These are phyloP conservation scores for Colletotrichum lentis DNA, from an alignment of 2,329 filamentous ascomycete species.

Conservation along the genomic window DNA sequence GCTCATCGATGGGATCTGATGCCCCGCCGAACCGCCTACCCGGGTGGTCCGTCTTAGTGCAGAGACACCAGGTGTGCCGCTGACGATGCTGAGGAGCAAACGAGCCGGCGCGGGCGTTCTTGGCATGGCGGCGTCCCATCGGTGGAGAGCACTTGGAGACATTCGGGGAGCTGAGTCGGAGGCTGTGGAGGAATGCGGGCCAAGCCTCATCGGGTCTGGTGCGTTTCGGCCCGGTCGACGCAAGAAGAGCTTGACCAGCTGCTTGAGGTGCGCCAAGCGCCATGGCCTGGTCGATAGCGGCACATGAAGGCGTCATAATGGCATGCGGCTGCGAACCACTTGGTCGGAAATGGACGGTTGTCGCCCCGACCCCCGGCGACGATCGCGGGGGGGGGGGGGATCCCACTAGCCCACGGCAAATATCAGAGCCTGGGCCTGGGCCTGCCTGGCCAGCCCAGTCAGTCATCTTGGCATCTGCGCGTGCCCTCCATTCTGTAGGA, in stretches of 20 bases:
- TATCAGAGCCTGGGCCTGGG: background rate
- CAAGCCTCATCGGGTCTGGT: background rate
- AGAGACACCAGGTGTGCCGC: slow-evolving; percentile 22
- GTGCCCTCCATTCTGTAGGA: background rate
- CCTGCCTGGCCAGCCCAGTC: too few relatives aligned
- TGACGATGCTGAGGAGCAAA: slow-evolving; percentile 23
- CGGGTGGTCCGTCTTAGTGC: background rate
- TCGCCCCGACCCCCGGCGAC: background rate
- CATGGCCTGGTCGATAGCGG: background rate
- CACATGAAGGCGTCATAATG: slow-evolving; percentile 17
- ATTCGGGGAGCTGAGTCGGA: background rate
- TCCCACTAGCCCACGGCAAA: background rate
- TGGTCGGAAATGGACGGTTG: slow-evolving; percentile 5
- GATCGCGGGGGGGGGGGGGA: slow-evolving; percentile 11
- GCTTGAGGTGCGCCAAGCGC: background rate
- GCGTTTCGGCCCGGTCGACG: background rate
- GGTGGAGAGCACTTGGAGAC: background rate
- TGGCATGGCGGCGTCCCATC: slow-evolving; percentile 26
- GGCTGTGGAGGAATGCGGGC: background rate
- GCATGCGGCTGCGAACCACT: background rate
- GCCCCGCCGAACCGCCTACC: background rate
- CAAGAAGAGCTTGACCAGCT: background rate
- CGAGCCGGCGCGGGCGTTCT: slow-evolving; percentile 5
- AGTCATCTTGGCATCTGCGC: background rate
- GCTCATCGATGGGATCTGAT: background rate